Conservation (phyloP, 805 yeast genomes). For the Pichia cabralensis region DNA sequence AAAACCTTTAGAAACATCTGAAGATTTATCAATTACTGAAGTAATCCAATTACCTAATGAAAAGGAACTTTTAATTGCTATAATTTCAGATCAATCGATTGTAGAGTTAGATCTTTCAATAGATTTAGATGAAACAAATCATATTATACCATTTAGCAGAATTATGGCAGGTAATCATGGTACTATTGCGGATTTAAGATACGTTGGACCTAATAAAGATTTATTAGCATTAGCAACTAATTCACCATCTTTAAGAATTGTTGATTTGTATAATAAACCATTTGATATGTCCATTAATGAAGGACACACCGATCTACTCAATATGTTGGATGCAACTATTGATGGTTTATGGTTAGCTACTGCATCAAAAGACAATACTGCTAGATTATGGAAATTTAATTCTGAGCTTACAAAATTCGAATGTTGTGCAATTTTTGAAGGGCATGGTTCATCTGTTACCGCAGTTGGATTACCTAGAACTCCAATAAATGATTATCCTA, state of each 20-base stretch:
- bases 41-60: constrained; percentile 27
- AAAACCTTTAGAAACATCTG: constrained; percentile 47
- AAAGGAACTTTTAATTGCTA: constrained; percentile 35
- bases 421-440: constrained; percentile 56
- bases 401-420: constrained; percentile 30
- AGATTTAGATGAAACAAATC: constrained; percentile 20
- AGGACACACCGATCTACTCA: constrained; percentile 81
- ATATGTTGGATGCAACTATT: constrained; percentile 62
- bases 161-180: constrained; percentile 91
- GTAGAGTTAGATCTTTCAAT: constrained; percentile 19
- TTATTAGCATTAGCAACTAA: constrained; percentile 84
- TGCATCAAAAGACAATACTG: constrained; percentile 82
- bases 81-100: constrained; percentile 80
- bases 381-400: constrained; percentile 70
- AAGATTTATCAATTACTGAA: constrained; percentile 65
- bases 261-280: constrained; percentile 48
- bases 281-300: constrained; percentile 56
- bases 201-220: constrained; percentile 52
- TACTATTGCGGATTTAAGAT: constrained; percentile 81
- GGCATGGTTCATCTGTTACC: constrained; percentile 82
- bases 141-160: constrained; percentile 34
- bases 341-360: constrained; percentile 90
- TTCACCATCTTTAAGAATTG: constrained; percentile 75
- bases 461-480: constrained; percentile 68
- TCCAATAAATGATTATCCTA: constrained; percentile 38